A percentile compares a stretch with the other conserved stretches of the same genome.
Evolutionary conservation across 768 basidiomycete genomes (phyloP).

Genomic region (Leccinellum albellum): DNA sequence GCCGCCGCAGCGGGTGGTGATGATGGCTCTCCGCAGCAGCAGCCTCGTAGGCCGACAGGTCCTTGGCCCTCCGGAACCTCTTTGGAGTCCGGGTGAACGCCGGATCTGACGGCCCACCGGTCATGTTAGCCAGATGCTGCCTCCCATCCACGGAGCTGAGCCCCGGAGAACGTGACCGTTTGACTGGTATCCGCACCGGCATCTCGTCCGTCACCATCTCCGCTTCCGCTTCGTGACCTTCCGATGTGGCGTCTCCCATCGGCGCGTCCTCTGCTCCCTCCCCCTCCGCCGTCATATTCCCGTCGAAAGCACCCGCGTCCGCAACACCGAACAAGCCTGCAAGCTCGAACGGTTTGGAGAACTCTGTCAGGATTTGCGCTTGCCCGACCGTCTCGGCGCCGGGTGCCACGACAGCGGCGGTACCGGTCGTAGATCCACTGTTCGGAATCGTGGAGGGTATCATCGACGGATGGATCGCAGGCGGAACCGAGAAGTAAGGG

Average conservation of each 20-base stretch:
- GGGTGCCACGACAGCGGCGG: slow-evolving; percentile 43
- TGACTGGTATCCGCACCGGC: slow-evolving; percentile 30
- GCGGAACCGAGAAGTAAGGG: slow-evolving; percentile 81
- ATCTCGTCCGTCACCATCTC: slow-evolving; percentile 40
- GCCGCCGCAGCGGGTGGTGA: slow-evolving; percentile 48
- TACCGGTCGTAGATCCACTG: slow-evolving; percentile 25
- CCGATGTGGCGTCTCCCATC: slow-evolving; percentile 41
- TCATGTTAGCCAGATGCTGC: not conserved
- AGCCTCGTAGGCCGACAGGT: slow-evolving; percentile 51
- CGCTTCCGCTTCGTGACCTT: slow-evolving; percentile 26
- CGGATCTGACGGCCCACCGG: not conserved
- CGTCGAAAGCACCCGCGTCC: slow-evolving; percentile 73
- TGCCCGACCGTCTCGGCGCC: slow-evolving; percentile 81
- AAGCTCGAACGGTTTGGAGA: slow-evolving; percentile 76
- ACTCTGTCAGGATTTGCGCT: slow-evolving; percentile 66
- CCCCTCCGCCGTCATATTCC: not conserved
- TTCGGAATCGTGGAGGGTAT: slow-evolving; percentile 46
- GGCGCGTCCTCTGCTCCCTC: slow-evolving; percentile 22
- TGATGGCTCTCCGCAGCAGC: slow-evolving; percentile 35
- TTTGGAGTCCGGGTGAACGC: slow-evolving; percentile 41
- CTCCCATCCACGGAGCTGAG: not conserved
- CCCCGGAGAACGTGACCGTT: slow-evolving; percentile 18
- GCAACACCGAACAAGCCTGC: slow-evolving; percentile 79
- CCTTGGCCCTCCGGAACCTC: slow-evolving; percentile 55
- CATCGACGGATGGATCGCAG: slow-evolving; percentile 71